These are phyloP conservation scores for Hypoxylon fragiforme DNA, from an alignment of 495 filamentous ascomycete genomes.

Conservation along the genomic window DNA sequence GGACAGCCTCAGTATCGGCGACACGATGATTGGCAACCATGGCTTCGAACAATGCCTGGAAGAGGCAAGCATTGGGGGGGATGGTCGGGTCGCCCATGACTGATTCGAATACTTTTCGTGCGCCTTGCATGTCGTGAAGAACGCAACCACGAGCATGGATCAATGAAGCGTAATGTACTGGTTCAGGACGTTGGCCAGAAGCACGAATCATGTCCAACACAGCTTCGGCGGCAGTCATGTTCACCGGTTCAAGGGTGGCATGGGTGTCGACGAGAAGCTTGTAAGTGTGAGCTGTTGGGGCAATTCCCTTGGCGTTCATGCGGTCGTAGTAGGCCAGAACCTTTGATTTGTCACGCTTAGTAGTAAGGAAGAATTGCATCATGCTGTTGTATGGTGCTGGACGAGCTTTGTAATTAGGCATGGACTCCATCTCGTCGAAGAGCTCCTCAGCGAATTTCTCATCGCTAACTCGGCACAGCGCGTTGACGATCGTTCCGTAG, in stretches of 20 bases:
- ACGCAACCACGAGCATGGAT: slow-evolving; percentile 97
- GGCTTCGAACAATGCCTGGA: slow-evolving; percentile 92
- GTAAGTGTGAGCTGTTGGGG: slow-evolving; percentile 93
- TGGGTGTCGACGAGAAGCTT: slow-evolving; percentile 97
- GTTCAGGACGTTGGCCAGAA: slow-evolving; percentile 75
- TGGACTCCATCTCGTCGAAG: slow-evolving; percentile 98
- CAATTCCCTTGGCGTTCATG: slow-evolving; percentile 84
- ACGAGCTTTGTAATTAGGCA: slow-evolving; percentile 97
- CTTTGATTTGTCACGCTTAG: slow-evolving; percentile 91
- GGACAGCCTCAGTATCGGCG: slow-evolving; percentile 69
- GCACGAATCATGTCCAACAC: slow-evolving; percentile 78
- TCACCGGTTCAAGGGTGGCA: slow-evolving; percentile 88
- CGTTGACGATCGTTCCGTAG: slow-evolving; percentile 97
- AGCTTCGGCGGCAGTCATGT: slow-evolving; percentile 86
- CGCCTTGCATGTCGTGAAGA: slow-evolving; percentile 83
- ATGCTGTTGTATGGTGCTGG: slow-evolving; percentile 97
- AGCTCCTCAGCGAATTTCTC: slow-evolving; percentile 97
- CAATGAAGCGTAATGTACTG: slow-evolving; percentile 92
- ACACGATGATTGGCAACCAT: slow-evolving; percentile 95
- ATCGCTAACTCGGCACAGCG: slow-evolving; percentile 93
- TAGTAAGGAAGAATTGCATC: slow-evolving; percentile 99
- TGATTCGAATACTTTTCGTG: slow-evolving; percentile 77
- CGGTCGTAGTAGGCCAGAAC: slow-evolving; percentile 95
- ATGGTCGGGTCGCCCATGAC: slow-evolving; percentile 69
- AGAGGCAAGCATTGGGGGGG: slow-evolving; percentile 78